Evolutionary conservation across 495 filamentous ascomycete genomes (phyloP).

Genomic region (Cairneyella variabilis): DNA sequence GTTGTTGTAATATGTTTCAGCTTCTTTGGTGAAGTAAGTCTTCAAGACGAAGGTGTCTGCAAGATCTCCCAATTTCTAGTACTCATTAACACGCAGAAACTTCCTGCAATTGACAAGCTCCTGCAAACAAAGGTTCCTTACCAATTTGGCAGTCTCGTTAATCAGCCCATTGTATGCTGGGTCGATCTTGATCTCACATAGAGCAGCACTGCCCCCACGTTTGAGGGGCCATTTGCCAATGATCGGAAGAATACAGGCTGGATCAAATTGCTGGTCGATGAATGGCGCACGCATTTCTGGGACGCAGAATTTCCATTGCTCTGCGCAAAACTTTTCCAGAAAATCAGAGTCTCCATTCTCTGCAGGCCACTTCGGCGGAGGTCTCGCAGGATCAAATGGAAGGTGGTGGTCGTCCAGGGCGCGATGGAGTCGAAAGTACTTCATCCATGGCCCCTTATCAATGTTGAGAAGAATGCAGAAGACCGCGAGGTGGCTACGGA

Average conservation of each 20-base stretch:
- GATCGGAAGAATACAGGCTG: constrained; percentile 29
- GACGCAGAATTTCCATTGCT: constrained; percentile 38
- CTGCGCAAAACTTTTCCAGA: constrained; percentile 23
- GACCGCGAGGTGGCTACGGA: constrained; percentile 16
- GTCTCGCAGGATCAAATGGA: constrained; percentile 18
- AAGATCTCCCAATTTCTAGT: not conserved
- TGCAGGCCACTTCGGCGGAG: constrained; percentile 3
- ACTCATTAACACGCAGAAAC: not conserved
- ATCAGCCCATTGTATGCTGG: constrained; percentile 22
- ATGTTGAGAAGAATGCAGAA: constrained; percentile 28
- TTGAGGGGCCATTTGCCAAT: constrained; percentile 11
- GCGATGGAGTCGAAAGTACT: constrained; percentile 19
- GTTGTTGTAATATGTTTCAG: constrained; percentile 29
- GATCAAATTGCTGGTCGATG: constrained; percentile 8
- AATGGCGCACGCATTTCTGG: constrained; percentile 11
- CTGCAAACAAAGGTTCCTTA: not conserved
- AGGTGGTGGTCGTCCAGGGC: constrained; percentile 19
- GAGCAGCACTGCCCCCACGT: constrained; percentile 16
- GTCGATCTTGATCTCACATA: constrained; percentile 28
- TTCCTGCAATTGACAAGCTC: constrained; percentile 7
- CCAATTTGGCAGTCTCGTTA: not conserved
- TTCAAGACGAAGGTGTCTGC: constrained; percentile 38
- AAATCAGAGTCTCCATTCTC: constrained; percentile 12
- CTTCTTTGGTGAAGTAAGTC: constrained; percentile 29
- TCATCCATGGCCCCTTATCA: constrained; percentile 16